Evolutionary conservation across 2,329 filamentous ascomycete species (phyloP).

Genomic region (Nemania diffusa): DNA sequence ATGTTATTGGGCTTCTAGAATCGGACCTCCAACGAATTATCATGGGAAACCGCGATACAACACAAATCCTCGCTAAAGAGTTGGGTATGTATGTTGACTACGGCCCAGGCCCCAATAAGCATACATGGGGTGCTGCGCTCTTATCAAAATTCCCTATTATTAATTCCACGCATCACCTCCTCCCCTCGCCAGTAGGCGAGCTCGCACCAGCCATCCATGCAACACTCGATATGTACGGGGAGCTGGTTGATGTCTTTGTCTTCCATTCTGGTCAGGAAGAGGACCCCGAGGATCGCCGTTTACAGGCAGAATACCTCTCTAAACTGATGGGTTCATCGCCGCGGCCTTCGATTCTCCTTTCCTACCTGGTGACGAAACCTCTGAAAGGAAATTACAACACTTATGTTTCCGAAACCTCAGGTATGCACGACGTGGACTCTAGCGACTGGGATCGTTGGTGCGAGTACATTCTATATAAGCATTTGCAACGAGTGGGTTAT

Average conservation of each 20-base stretch:
- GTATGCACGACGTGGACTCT: constrained; percentile 95
- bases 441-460: constrained; percentile 98
- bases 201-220: constrained; percentile 95
- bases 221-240: constrained; percentile 92
- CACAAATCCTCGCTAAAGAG: constrained; percentile 94
- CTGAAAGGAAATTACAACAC: constrained; percentile 95
- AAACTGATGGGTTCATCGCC: constrained; percentile 85
- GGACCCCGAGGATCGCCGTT: constrained; percentile 87
- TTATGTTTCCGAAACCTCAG: constrained; percentile 85
- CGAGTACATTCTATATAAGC: constrained; percentile 97
- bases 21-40: constrained; percentile 96
- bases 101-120: constrained; percentile 96
- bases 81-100: constrained; percentile 99
- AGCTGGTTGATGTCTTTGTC: constrained; percentile 91
- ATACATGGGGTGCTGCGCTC: constrained; percentile 94
- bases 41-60: constrained; percentile 98
- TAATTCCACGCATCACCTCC: constrained; percentile 94
- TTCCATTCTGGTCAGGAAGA: constrained; percentile 99
- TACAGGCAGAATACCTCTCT: constrained; percentile 87
- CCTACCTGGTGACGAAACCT: constrained; percentile 92
- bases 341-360: constrained; percentile 85
- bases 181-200: constrained; percentile 93
- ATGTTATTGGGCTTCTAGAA: constrained; percentile 94
- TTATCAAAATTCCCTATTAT: constrained; percentile 98
- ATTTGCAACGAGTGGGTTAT: constrained; percentile 85